Percentiles rank a stretch among this genome's conserved stretches.
Evolutionary conservation across 257 asterid species (phyloP).

Genomic region (Rehmannia glutinosa): DNA sequence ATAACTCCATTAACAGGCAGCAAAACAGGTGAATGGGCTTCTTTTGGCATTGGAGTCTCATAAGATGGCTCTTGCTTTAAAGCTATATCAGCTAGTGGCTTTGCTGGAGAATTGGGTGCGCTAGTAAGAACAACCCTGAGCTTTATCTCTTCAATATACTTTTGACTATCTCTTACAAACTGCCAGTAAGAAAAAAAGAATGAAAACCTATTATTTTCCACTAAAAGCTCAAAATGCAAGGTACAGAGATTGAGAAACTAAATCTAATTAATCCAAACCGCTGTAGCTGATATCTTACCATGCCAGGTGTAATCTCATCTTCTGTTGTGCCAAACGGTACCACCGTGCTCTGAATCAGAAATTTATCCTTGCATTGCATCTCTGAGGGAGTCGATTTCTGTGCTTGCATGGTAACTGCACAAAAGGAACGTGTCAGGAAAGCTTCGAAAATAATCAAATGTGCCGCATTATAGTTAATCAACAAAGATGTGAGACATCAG

Average conservation of each 20-base stretch:
- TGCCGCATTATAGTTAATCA: not conserved
- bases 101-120: conserved; percentile 46
- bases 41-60: conserved; percentile 33
- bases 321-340: conserved; percentile 70
- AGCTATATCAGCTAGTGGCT: conserved; percentile 39
- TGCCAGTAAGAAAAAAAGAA: conserved; percentile 25
- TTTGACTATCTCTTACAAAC: conserved; percentile 57
- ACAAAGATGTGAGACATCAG: conserved; percentile 12
- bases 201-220: conserved; percentile 3
- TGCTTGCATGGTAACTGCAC: conserved; percentile 86
- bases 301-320: conserved; percentile 60
- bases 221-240: conserved; percentile 1
- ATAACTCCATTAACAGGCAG: conserved; percentile 51
- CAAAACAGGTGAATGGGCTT: conserved; percentile 43
- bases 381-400: conserved; percentile 61
- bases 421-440: conserved; percentile 19
- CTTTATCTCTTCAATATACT: conserved; percentile 74
- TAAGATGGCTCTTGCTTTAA: conserved; percentile 41
- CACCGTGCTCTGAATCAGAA: conserved; percentile 73
- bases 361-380: conserved; percentile 81
- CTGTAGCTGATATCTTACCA: conserved; percentile 44
- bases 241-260: conserved; percentile 16
- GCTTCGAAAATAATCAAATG: conserved; percentile 1
- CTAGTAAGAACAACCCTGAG: conserved; percentile 63
- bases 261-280: conserved; percentile 16